Percentiles rank a stretch among this genome's conserved stretches.
Evolutionary conservation across 2,329 filamentous ascomycete genomes (phyloP).

Genomic region (Chaetomium globosum): DNA sequence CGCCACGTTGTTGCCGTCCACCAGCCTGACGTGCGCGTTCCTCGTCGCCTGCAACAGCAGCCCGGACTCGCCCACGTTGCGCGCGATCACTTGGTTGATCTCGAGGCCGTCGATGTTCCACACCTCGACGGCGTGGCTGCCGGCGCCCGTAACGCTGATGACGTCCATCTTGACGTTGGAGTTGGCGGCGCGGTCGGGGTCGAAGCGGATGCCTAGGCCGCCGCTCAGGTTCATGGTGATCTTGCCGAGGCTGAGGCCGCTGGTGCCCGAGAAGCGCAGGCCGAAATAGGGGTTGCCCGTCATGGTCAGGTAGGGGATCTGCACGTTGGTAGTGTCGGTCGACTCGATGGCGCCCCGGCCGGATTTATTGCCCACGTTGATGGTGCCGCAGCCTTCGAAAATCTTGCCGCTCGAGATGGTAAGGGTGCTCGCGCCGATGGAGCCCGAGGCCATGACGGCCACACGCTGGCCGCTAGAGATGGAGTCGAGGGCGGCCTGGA

Average conservation of each 20-base stretch:
- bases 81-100: constrained; percentile 56
- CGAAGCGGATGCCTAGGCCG: constrained; percentile 60
- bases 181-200: constrained; percentile 57
- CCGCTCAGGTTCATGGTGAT: constrained; percentile 59
- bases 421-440: constrained; percentile 57
- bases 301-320: constrained; percentile 60
- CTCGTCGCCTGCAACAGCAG: constrained; percentile 57
- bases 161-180: constrained; percentile 57
- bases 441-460: constrained; percentile 57
- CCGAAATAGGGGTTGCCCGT: constrained; percentile 62
- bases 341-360: constrained; percentile 59
- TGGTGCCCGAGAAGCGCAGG: constrained; percentile 57
- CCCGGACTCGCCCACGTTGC: constrained; percentile 58
- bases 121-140: constrained; percentile 60
- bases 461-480: constrained; percentile 56
- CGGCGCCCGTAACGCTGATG: constrained; percentile 55
- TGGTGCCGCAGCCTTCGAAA: constrained; percentile 62
- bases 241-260: constrained; percentile 51
- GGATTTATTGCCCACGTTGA: constrained; percentile 48
- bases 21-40: constrained; percentile 56
- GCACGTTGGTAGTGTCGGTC: constrained; percentile 50
- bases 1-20: constrained; percentile 59
- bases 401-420: constrained; percentile 56
- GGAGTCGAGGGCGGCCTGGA: constrained; percentile 58
- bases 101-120: constrained; percentile 61